Conservation (phyloP, 192 early-diverging fungal species). For the Ambispora gerdemannii region DNA sequence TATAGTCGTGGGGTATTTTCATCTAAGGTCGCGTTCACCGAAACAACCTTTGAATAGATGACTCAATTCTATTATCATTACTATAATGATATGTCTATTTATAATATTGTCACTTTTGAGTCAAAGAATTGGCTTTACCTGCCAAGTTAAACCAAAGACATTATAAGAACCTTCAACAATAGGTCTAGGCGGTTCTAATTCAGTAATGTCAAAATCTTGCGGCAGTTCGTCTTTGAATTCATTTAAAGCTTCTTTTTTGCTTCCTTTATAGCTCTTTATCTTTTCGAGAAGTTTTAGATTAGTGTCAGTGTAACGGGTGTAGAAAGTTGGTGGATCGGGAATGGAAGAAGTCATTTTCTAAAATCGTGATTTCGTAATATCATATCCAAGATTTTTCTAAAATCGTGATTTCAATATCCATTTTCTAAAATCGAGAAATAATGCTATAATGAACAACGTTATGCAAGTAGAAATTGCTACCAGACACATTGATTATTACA, state of each 20-base stretch:
- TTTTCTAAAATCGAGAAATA: no score
- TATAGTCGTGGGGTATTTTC: constrained; percentile 60
- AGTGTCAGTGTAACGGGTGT: constrained; percentile 56
- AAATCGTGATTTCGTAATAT: no score
- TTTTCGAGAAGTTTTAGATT: constrained; percentile 50
- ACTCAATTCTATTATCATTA: no score
- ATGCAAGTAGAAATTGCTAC: no score
- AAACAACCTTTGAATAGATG: no score
- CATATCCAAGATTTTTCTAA: no score
- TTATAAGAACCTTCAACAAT: constrained; percentile 51
- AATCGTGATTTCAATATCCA: no score
- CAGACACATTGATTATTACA: no score
- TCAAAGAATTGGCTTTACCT: constrained; percentile 38
- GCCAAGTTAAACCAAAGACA: constrained; percentile 70
- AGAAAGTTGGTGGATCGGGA: constrained; percentile 69
- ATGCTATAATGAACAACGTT: no score
- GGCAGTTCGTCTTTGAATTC: not conserved
- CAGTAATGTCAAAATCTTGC: constrained; percentile 38
- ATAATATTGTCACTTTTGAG: no score
- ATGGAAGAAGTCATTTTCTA: constrained; percentile 47
- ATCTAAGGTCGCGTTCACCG: constrained; percentile 46
- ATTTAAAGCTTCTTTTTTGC: not conserved
- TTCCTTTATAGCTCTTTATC: constrained; percentile 16
- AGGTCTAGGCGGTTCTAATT: constrained; percentile 57
- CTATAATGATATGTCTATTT: no score